Evolutionary conservation across 2,329 filamentous ascomycete genomes (phyloP).

Genomic region (Nemania diffusa): DNA sequence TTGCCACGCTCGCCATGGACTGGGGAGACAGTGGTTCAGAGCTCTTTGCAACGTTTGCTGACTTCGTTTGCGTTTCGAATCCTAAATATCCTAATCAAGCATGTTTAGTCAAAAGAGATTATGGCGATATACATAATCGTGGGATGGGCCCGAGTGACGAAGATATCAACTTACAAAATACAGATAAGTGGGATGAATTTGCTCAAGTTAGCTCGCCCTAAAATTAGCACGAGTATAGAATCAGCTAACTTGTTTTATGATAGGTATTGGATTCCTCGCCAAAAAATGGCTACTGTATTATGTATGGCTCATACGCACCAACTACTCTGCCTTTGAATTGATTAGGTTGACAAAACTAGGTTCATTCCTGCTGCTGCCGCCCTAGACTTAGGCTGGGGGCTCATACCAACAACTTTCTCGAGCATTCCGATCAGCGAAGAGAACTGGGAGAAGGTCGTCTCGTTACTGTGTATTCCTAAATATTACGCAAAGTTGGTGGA

Average conservation of each 20-base stretch:
- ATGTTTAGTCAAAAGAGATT: no score
- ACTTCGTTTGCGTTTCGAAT: not conserved
- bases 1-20: not conserved
- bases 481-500: not conserved
- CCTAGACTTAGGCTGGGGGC: not conserved
- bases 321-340: not conserved
- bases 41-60: not conserved
- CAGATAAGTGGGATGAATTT: not conserved
- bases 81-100: no score
- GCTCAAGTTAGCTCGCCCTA: not conserved
- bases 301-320: not conserved
- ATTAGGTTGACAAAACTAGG: not conserved
- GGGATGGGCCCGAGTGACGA: no score
- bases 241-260: not conserved
- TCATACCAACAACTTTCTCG: not conserved
- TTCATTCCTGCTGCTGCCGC: not conserved
- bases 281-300: not conserved
- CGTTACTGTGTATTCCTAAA: not conserved
- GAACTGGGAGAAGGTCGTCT: not conserved
- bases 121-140: no score
- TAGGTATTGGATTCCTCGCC: not conserved
- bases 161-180: no score
- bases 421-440: not conserved
- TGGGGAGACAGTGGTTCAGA: not conserved
- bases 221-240: not conserved